Conservation (phyloP, 768 basidiomycete species). For the Clitopilus hobsonii region DNA sequence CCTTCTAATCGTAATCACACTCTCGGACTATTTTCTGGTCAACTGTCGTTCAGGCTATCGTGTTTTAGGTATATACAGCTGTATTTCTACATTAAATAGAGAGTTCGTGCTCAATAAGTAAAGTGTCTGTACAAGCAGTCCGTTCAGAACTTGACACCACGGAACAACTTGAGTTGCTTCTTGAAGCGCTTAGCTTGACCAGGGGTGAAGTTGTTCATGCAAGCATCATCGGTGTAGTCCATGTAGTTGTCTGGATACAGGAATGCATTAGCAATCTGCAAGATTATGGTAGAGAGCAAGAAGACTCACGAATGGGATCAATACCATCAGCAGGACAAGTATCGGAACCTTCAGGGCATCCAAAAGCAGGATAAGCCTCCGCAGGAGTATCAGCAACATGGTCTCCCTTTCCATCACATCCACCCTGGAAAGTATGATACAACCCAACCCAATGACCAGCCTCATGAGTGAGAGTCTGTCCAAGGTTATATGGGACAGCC, state of each 20-base stretch:
- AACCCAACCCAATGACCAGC: constrained; percentile 45
- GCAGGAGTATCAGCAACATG: constrained; percentile 36
- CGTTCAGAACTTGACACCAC: constrained; percentile 9
- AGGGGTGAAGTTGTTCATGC: constrained; percentile 38
- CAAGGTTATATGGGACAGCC: constrained; percentile 23
- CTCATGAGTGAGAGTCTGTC: constrained; percentile 41
- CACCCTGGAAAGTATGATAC: constrained; percentile 40
- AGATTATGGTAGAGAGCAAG: not conserved
- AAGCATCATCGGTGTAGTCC: constrained; percentile 42
- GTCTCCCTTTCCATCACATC: constrained; percentile 29
- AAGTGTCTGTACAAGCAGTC: not conserved
- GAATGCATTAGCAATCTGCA: not conserved
- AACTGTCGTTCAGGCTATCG: not conserved
- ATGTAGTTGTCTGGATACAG: constrained; percentile 36
- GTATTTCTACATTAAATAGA: not conserved
- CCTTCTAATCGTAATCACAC: not conserved
- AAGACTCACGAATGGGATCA: constrained; percentile 37
- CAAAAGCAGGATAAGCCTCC: constrained; percentile 25
- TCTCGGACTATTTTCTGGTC: not conserved
- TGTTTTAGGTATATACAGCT: not conserved
- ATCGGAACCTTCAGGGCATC: constrained; percentile 31
- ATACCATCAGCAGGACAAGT: constrained; percentile 28
- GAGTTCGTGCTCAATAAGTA: not conserved
- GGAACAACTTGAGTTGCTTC: constrained; percentile 25
- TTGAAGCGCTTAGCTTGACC: constrained; percentile 35